Percentiles rank a stretch among this genome's conserved stretches.
phyloP scores from a whole-genome alignment of 2,329 filamentous ascomycete genomes.

The Sporothrix inflata region DNA sequence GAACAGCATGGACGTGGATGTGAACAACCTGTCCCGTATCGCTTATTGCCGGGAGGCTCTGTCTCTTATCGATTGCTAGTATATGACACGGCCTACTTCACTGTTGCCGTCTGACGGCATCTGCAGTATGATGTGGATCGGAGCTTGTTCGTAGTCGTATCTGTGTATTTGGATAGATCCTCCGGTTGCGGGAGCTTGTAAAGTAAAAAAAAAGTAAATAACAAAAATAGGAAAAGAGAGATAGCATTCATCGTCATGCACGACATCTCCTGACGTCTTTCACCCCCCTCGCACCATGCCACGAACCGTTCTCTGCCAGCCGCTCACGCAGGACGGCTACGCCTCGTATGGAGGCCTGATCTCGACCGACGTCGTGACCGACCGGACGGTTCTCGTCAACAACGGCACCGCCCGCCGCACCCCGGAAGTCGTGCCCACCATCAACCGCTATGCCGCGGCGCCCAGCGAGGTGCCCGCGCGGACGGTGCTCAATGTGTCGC shows the following conservation, averaged over 20 bases:
- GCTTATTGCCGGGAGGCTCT: not conserved
- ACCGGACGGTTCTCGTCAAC: slow-evolving; percentile 23
- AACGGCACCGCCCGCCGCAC: slow-evolving; percentile 24
- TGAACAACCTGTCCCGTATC: not conserved
- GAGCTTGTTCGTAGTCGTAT: too few relatives aligned
- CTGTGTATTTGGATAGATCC: too few relatives aligned
- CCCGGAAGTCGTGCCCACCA: slow-evolving; percentile 27
- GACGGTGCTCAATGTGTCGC: slow-evolving; percentile 22
- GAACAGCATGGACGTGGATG: not conserved
- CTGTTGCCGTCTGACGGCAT: not conserved
- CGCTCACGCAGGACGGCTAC: slow-evolving; percentile 15
- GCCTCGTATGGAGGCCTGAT: slow-evolving; percentile 24
- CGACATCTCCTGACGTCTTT: not conserved
- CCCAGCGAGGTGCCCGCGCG: slow-evolving; percentile 15
- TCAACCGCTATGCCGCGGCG: slow-evolving; percentile 11
- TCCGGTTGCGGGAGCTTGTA: not conserved
- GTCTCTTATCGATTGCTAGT: not conserved
- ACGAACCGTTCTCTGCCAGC: slow-evolving; percentile 20
- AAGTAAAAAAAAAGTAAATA: too few relatives aligned
- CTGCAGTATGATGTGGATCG: not conserved
- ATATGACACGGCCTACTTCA: too few relatives aligned
- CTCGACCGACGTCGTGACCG: slow-evolving; percentile 26
- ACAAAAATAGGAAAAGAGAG: not conserved
- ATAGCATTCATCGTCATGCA: not conserved
- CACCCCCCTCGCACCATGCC: not conserved